Evolutionary conservation across 768 basidiomycete genomes (phyloP).

Genomic region (Agaricus subrufescens): DNA sequence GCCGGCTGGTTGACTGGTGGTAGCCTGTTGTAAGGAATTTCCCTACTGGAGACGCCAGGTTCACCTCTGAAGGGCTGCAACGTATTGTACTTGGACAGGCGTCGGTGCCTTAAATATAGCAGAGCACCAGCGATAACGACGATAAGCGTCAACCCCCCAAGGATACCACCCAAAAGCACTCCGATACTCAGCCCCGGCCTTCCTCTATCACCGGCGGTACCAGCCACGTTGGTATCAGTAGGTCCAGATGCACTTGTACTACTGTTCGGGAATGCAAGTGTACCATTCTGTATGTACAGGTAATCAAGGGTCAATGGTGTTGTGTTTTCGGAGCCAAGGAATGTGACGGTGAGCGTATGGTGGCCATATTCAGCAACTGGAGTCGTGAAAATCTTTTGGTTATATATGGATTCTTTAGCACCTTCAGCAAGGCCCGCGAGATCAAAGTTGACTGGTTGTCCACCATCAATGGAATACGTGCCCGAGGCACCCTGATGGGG

Average conservation of each 20-base stretch:
- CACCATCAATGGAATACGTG: slow-evolving; percentile 18
- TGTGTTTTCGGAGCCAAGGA: slow-evolving; percentile 14
- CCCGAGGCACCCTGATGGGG: slow-evolving; percentile 2
- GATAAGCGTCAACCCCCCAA: slow-evolving; percentile 18
- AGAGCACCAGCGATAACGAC: slow-evolving; percentile 11
- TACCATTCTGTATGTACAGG: slow-evolving; percentile 18
- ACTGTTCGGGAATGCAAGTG: not conserved
- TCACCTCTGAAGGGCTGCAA: too few relatives aligned
- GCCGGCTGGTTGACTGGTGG: too few relatives aligned
- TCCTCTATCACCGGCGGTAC: not conserved
- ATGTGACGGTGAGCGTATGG: slow-evolving; percentile 18
- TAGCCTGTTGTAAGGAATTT: too few relatives aligned
- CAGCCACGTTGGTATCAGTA: too few relatives aligned
- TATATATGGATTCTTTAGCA: slow-evolving; percentile 10
- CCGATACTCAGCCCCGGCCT: slow-evolving; percentile 10
- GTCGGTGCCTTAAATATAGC: slow-evolving; percentile 12
- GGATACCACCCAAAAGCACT: slow-evolving; percentile 16
- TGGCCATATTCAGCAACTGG: slow-evolving; percentile 12
- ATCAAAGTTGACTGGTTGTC: slow-evolving; percentile 13
- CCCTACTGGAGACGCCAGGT: too few relatives aligned
- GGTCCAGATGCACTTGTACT: not conserved
- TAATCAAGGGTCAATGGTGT: slow-evolving; percentile 23
- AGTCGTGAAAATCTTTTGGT: slow-evolving; percentile 22
- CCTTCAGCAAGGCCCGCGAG: slow-evolving; percentile 14
- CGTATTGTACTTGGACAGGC: too few relatives aligned